A percentile compares a stretch with the other conserved stretches of the same genome.
Conservation (phyloP, 202 grass and related monocot genomes). For the Schoenoplectus triqueter region DNA sequence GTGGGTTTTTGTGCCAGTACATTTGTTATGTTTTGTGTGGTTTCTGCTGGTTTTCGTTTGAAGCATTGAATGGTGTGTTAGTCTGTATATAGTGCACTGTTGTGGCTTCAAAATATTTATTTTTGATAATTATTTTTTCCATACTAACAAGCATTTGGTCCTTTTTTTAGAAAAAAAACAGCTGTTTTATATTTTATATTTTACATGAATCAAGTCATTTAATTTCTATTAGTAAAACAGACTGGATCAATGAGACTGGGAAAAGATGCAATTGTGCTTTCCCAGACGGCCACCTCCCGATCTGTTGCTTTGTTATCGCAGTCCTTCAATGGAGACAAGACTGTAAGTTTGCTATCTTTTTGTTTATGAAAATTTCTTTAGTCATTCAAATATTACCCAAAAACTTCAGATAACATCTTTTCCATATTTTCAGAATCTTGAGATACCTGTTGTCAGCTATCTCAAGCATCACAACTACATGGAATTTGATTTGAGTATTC, state of each 20-base stretch:
- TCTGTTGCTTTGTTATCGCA: conserved; percentile 84
- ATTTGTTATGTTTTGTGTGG: not conserved
- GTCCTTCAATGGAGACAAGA: conserved; percentile 74
- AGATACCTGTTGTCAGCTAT: conserved; percentile 84
- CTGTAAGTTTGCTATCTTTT: conserved; percentile 49
- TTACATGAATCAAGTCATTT: conserved; percentile 3
- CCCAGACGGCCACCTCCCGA: conserved; percentile 74
- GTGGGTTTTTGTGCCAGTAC: conserved; percentile 36
- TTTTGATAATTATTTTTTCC: not conserved
- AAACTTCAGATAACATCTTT: conserved; percentile 30
- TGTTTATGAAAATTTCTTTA: conserved; percentile 1
- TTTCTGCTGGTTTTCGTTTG: not conserved
- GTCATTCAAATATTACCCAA: not conserved
- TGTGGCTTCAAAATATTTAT: not conserved
- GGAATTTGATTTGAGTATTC: conserved; percentile 79
- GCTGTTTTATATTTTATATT: not conserved
- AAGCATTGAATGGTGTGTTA: not conserved
- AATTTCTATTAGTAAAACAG: conserved; percentile 44
- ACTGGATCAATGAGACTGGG: conserved; percentile 94
- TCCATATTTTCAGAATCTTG: conserved; percentile 69
- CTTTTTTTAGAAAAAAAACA: conserved; percentile 22
- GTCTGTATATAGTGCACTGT: not conserved
- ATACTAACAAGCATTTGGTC: not conserved
- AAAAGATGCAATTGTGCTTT: conserved; percentile 86
- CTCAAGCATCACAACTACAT: conserved; percentile 71